Evolutionary conservation across 1,284 basidiomycete genomes (phyloP), one percentile per base, ranked within the genome.

Genomic region (Tetrapyrgos nigripes): DNA sequence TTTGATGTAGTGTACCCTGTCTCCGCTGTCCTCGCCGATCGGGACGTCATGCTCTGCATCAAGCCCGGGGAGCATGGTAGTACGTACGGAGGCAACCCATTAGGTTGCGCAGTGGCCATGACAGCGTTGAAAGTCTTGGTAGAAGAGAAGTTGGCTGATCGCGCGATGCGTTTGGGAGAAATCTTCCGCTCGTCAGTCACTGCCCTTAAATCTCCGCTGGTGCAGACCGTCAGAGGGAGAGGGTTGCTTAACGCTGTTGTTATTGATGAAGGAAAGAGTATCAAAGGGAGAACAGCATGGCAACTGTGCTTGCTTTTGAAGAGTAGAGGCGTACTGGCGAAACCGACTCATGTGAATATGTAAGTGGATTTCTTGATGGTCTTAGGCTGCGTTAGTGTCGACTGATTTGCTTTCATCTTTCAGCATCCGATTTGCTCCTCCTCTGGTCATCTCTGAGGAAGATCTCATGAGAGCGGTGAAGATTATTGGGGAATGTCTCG

Each of bases 1-100:
- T n/a, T 31, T 45, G 31, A 54, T 58, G 21, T 65, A 93, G 92
- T 98, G 62, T 98, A 98, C 76, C 97, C 97, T 49, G 96, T 99
- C 21, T 97, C 95, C 37, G 94, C 93, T 14, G 96, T 98, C 11
- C 83, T 99, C 28, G 92, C 95, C 5, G 89, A 95, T 75, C 86
- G 87, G 62, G 91, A 94, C 29, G 77, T 99, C 62, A 98, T 99
- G 95, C 88, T 96, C 28, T 93, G 91, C 78, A 97, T 99, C 73
- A 83, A 89, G 63, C 95, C 97, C n/a, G 96, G 97, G 61, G 96
- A 98, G 78, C 97, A 98, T 69, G 96, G 96, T n/a, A 94, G 91
- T 67, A 98, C 97, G 0, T 96, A 96, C 63, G 94, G 94, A 68
- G 94, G 94, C 40, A 98, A 98, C 75, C 97, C 97, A 0, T 83